Base-by-base conservation (phyloP, 306 rosid genomes). In the Cucumis melo region DNA sequence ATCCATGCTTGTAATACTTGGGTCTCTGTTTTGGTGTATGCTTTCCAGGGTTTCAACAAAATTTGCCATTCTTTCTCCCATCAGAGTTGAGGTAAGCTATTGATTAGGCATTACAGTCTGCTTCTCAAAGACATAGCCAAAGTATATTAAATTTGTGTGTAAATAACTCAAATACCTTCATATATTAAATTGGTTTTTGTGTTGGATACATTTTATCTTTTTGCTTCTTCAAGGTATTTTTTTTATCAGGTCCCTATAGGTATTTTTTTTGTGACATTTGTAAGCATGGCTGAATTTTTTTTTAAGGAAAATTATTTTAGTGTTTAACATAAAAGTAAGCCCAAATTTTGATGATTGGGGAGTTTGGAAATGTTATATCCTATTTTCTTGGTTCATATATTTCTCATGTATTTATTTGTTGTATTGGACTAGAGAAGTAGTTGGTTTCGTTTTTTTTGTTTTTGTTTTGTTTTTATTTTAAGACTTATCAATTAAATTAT, bases 71-170 rank as follows among this genome's bases (percentile, higher is more conserved):
- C 81, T 68, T 59, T 79, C 64, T 57, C 75, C 80, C 81, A 73
- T 80, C 76, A 79, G 81, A 86, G 86, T 87, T 89, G 57, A 19
- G 36, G 82, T 42, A 68, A 74, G 80, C 65, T 86, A 78, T 84
- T 65, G 70, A 74, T 81, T 76, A 74, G 81, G 86, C 78, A 59
- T 74, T 46, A 59, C 75, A 44, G 74, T 74, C 56, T 66, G 60
- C 65, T 85, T 86, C 73, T 63, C 77, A 72, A 77, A 84, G 83
- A 73, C 75, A 41, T 42, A 24, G 14, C 15, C 32, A 46, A 48
- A 46, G 36, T 46, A 48, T 80, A 62, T 50, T 73, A 87, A 83
- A 73, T 80, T 51, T 83, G 55, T 75, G 79, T 84, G 80, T 85
- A 64, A 77, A 66, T 54, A 54, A 54, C 51, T 56, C 15, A 13